Evolutionary conservation across 176 grass and related monocot genomes (phyloP).

Genomic region (Carex kokanica): DNA sequence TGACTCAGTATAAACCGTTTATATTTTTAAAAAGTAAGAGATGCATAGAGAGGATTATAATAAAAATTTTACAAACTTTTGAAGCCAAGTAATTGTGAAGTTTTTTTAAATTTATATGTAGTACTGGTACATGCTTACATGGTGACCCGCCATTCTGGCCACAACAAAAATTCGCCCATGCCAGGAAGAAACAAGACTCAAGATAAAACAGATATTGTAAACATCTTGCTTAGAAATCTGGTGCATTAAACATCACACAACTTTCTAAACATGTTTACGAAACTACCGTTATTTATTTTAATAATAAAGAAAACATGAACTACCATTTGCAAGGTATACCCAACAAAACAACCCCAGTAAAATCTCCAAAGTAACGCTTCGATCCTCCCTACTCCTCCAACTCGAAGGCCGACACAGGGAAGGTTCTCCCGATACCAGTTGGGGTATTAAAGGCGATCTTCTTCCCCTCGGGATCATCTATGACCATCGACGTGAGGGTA

Average conservation of each 20-base stretch:
- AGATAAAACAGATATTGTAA: not conserved
- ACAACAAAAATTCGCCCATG: not conserved
- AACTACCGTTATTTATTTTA: not conserved
- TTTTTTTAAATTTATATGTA: not conserved
- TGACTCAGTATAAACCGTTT: not conserved
- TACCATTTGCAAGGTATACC: not conserved
- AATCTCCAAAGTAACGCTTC: not conserved
- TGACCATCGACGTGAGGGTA: slow-evolving; percentile 52
- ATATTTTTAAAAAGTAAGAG: not conserved
- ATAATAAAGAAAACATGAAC: not conserved
- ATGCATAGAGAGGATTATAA: not conserved
- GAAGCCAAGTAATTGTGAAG: not conserved
- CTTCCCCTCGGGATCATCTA: slow-evolving; percentile 34
- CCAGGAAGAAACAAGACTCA: not conserved
- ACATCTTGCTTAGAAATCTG: not conserved
- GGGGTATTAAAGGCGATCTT: slow-evolving; percentile 66
- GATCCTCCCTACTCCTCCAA: slow-evolving; percentile 20
- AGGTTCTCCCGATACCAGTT: slow-evolving; percentile 55
- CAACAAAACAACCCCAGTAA: not conserved
- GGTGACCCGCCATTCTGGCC: not conserved
- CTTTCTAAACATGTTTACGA: not conserved
- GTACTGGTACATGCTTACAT: not conserved
- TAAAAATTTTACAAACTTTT: not conserved
- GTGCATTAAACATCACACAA: not conserved
- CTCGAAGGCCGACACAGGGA: slow-evolving; percentile 79